phyloP scores from a whole-genome alignment of 1,284 basidiomycete species.

The Cryptococcus jaspeensis region DNA sequence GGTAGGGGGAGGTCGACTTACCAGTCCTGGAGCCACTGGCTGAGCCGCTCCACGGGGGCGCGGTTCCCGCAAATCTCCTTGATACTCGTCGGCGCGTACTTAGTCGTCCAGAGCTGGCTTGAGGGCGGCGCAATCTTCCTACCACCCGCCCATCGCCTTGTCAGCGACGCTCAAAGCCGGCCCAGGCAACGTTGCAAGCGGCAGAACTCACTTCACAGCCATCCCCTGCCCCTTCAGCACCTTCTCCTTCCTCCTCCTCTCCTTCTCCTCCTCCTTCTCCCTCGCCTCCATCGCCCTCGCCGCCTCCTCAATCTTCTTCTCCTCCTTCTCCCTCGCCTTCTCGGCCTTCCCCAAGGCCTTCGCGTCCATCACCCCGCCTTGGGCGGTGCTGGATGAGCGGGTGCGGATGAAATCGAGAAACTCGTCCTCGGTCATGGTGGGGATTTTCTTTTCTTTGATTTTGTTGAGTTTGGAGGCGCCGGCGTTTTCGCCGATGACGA shows the following conservation, averaged over 20 bases:
- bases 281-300: conserved; percentile 73
- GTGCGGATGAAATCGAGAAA: conserved; percentile 80
- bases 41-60: conserved; percentile 80
- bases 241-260: conserved; percentile 63
- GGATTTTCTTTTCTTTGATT: conserved; percentile 75
- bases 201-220: conserved; percentile 44
- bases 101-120: conserved; percentile 86
- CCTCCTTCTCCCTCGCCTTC: conserved; percentile 72
- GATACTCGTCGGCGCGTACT: conserved; percentile 83
- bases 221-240: conserved; percentile 42
- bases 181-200: not conserved
- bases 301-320: conserved; percentile 55
- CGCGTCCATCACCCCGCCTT: conserved; percentile 60
- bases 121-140: conserved; percentile 53
- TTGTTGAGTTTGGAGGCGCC: conserved; percentile 82
- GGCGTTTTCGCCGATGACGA: conserved; percentile 83
- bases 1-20: conserved; percentile 48
- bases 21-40: conserved; percentile 85
- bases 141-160: not conserved
- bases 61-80: conserved; percentile 98
- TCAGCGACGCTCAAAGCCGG: not conserved
- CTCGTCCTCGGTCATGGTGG: conserved; percentile 79
- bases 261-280: conserved; percentile 60
- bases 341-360: conserved; percentile 76
- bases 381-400: conserved; percentile 43